These are phyloP conservation scores for Cadophora sp. DNA, from an alignment of 2,329 filamentous ascomycete genomes.

Conservation along the genomic window DNA sequence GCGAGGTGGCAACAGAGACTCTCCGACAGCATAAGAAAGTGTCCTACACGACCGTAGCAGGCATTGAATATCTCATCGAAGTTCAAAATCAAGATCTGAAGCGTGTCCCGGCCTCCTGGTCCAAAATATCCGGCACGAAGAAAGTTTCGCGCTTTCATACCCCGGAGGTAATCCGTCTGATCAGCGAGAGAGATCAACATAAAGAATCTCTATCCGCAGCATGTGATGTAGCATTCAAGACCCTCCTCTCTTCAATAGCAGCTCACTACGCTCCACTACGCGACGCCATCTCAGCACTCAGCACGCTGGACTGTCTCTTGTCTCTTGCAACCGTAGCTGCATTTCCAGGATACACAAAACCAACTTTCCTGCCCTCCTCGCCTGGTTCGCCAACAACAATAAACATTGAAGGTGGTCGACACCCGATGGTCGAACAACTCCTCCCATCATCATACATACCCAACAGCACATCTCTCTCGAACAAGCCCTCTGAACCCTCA, in stretches of 20 bases:
- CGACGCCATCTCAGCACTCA: slow-evolving; percentile 85
- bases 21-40: slow-evolving; percentile 66
- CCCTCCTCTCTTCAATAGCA: slow-evolving; percentile 75
- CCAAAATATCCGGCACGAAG: slow-evolving; percentile 94
- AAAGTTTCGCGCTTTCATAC: slow-evolving; percentile 92
- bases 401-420: slow-evolving; percentile 75
- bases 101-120: slow-evolving; percentile 91
- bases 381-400: slow-evolving; percentile 54
- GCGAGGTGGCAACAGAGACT: slow-evolving; percentile 71
- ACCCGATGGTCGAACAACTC: slow-evolving; percentile 95
- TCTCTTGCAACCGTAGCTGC: slow-evolving; percentile 84
- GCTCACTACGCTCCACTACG: slow-evolving; percentile 88
- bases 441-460: slow-evolving; percentile 89
- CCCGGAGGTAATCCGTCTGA: slow-evolving; percentile 82
- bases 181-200: slow-evolving; percentile 90
- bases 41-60: slow-evolving; percentile 82
- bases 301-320: slow-evolving; percentile 87
- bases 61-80: slow-evolving; percentile 95
- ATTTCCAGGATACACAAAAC: slow-evolving; percentile 87
- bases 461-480: slow-evolving; percentile 79
- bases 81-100: slow-evolving; percentile 84
- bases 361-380: slow-evolving; percentile 67
- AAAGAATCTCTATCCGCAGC: slow-evolving; percentile 92
- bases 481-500: slow-evolving; percentile 51
- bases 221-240: slow-evolving; percentile 82